Base-by-base conservation (phyloP, 176 grass and related monocot species). In the Typha latifolia region DNA sequence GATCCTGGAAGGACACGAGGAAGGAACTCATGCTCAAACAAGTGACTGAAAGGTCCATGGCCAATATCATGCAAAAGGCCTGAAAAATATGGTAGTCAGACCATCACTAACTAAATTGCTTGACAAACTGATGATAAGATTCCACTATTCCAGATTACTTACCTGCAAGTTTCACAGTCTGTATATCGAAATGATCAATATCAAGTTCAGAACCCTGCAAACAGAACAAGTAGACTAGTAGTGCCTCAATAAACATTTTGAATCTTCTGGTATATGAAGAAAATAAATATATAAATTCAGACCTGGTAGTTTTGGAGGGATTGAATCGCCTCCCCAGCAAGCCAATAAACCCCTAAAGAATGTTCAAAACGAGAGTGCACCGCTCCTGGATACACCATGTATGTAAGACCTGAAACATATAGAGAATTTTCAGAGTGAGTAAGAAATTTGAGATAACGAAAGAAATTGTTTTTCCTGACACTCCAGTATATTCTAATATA, bases 21-120 rank as follows among this genome's bases (percentile, higher is more conserved):
- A 85, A 96, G 88, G 82, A 96, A 88, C 66, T 84, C 92, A 75
- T 86, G 88, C 77, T 96, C 92, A 86, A 91, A 96, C 71, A 96
- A 61, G 77, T 96, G 92, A 74, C 92, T 96, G 62, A 96, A 96
- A 69, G 92, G 92, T 0, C 92, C 92, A 53, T 96, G 92, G 20
- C 92, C 92, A 63, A 96, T 84, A 70, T 96, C 92, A 84, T 96
- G 92, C 66, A 96, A 68, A 43, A 96, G 80, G 5, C 92, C 92
- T 96, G 64, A n/a, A 72, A 67, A 34, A 15, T 24, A 70, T 72
- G 64, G 69, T 47, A 20, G 11, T n/a, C 61, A 74, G 66, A 76
- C 26, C 43, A 18, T 6, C 14, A 49, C 27, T 31, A 27, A 63
- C 12, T 14, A 4, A 12, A 63, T 13, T 63, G 7, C 24, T 63